These are phyloP conservation scores for Fremontodendron californicum DNA, from an alignment of 345 rosid species.

Conservation along the genomic window DNA sequence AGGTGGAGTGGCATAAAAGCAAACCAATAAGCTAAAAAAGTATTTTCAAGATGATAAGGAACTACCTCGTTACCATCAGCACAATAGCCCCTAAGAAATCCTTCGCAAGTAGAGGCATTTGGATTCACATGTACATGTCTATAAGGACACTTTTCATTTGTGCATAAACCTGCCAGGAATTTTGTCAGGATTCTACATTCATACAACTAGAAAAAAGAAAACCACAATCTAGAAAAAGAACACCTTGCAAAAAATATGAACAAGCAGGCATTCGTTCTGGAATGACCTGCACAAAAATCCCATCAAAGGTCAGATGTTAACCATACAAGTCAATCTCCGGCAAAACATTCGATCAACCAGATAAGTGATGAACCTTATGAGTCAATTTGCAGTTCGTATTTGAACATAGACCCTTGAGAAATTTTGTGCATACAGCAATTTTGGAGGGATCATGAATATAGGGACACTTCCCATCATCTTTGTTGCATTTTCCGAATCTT, in stretches of 20 bases:
- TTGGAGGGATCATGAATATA: conserved; percentile 90
- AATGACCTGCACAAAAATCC: conserved; percentile 60
- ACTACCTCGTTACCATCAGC: conserved; percentile 87
- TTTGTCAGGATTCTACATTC: conserved; percentile 14
- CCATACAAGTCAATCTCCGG: conserved; percentile 6
- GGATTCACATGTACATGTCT: conserved; percentile 96
- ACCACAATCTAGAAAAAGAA: conserved; percentile 8
- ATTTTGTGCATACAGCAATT: conserved; percentile 93
- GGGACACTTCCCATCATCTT: conserved; percentile 85
- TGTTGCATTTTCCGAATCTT: conserved; percentile 96
- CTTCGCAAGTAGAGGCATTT: conserved; percentile 69
- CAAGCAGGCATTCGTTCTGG: conserved; percentile 99
- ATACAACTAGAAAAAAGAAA: neutral
- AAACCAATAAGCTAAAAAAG: neutral
- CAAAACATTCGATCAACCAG: conserved; percentile 13
- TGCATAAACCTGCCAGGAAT: conserved; percentile 72
- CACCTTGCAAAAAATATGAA: conserved; percentile 91
- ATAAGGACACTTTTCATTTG: conserved; percentile 70
- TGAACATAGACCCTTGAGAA: conserved; percentile 75
- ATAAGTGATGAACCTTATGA: conserved; percentile 61
- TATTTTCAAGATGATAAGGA: conserved; percentile 14
- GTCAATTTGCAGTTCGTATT: conserved; percentile 81
- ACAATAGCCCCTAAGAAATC: conserved; percentile 89
- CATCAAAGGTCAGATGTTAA: conserved; percentile 19
- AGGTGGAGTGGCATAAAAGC: neutral